Evolutionary conservation across 164 flowering plant genomes (phyloP), one percentile per base, ranked within the genome.

Genomic region (Stephania yunnanensis): DNA sequence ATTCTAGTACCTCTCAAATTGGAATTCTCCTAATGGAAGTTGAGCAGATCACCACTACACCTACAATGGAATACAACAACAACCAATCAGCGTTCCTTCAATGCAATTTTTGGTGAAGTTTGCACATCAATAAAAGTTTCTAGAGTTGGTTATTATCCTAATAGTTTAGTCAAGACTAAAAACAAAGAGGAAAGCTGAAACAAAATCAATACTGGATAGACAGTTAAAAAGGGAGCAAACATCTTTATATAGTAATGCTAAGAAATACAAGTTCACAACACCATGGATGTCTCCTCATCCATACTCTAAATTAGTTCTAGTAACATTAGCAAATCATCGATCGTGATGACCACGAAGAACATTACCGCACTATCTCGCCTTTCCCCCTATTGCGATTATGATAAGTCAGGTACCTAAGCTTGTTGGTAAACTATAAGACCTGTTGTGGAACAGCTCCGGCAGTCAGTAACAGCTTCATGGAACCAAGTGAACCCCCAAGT

Each of bases 221-320:
- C 65, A 36, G 20, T 3, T 30, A 71, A 67, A 36, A 50, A 73
- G 69, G 9, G 25, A 25, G 42, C 61, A 75, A 79, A 79, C 76
- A 72, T 46, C 30, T 66, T 76, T 69, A 72, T 63, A 50, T 69
- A 73, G 46, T 44, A 48, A 71, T 19, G 44, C 72, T 67, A 79
- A 71, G 71, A 45, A 68, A 78, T 72, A 77, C 65, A 73, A 69
- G 68, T 79, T 74, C 84, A 77, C 76, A 77, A 31, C 20, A 71
- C 44, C 63, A 72, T 50, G 74, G 74, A 78, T 36, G 55, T 81
- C 61, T 48, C 76, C 77, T 64, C 64, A 48, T 65, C 78, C 76
- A 71, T 69, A 55, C 46, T 53, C 67, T 72, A 79, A 77, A 87
- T 82, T 83, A 86, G 85, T 80, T 68, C 80, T 80, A 77, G 80